A percentile compares a stretch with the other conserved stretches of the same genome.
Conservation (phyloP, 148 eudicot species). For the Heliamphora exappendiculata region DNA sequence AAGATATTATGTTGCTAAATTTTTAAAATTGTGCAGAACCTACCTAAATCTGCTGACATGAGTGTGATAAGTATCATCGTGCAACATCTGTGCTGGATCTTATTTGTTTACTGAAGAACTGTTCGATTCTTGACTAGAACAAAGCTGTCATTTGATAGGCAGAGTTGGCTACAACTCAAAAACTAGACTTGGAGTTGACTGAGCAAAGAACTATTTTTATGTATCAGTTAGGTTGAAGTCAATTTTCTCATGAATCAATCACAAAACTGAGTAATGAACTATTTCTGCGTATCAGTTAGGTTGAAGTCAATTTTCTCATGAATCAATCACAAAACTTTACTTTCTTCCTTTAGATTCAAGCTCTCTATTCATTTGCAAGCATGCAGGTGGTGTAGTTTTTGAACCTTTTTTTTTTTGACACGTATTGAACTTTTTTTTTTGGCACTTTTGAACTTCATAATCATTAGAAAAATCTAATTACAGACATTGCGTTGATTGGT, state of each 20-base stretch:
- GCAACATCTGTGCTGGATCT: not conserved
- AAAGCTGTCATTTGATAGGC: conserved; percentile 3
- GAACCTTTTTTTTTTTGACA: not conserved
- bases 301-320: not conserved
- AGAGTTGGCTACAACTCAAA: not conserved
- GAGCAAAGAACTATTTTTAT: not conserved
- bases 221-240: not conserved
- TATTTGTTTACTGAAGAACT: not conserved
- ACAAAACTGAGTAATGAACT: too few species aligned
- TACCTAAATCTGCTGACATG: not conserved
- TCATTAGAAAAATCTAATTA: not conserved
- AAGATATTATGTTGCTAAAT: not conserved
- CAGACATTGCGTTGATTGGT: not conserved
- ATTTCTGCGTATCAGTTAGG: not conserved
- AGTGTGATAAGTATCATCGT: not conserved
- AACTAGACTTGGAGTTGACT: not conserved
- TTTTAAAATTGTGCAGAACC: not conserved
- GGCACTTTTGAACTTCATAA: not conserved
- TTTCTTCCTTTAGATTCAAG: not conserved
- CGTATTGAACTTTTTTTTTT: too few species aligned
- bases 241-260: not conserved
- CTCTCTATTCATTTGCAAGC: not conserved
- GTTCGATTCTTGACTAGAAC: not conserved
- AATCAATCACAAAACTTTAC: too few species aligned
- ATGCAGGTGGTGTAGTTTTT: not conserved